Base-by-base conservation (phyloP, 2,329 filamentous ascomycete genomes). In the Fusarium floridanum region DNA sequence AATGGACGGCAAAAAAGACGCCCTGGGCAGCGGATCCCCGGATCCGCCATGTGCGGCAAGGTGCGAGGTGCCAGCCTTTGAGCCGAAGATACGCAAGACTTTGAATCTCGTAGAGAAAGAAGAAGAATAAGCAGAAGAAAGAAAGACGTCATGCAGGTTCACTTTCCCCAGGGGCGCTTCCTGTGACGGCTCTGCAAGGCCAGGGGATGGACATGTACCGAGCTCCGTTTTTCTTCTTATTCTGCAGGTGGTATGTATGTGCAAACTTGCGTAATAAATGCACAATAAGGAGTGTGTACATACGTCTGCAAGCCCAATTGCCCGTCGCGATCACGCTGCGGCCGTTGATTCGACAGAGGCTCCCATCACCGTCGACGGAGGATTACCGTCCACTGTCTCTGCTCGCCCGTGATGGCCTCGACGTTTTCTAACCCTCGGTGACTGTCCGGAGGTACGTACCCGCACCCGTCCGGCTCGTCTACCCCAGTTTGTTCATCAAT, bases 1-100 rank as follows among this genome's bases (percentile, higher is more conserved):
- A 86, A 86, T 85, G 81, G 82, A 81, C 82, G 83, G 80, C 81
- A 66, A 64, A 60, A 61, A 43, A 53, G 10, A 53, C 34, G 43
- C 50, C 55, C 29, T 68, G 36, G 37, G 17, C 39, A 29, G 61
- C 37, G 57, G 57, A 56, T 41, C 45, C 50, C 32, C 29, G 55
- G 64, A 62, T 48, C 39, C 41, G 66, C 41, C 27, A 36, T 50
- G 48, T 53, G 48, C 48, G 22, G 14, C 37, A 45, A 22, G 24
- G 36, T 22, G 22, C 27, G 20, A 61, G 37, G 50, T 36, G 55
- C 34, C 36, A 59, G 67, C 77, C 74, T 74, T 79, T 79, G 63
- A 79, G 71, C 77, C 77, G 77, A 79, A 72, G 48, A 57, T 41
- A 67, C 48, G 22, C 24, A 66, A 22, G 61, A 50, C 41, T 24